These are phyloP conservation scores for Euphorbia pulcherrima DNA, from an alignment of 345 rosid species.

Conservation along the genomic window DNA sequence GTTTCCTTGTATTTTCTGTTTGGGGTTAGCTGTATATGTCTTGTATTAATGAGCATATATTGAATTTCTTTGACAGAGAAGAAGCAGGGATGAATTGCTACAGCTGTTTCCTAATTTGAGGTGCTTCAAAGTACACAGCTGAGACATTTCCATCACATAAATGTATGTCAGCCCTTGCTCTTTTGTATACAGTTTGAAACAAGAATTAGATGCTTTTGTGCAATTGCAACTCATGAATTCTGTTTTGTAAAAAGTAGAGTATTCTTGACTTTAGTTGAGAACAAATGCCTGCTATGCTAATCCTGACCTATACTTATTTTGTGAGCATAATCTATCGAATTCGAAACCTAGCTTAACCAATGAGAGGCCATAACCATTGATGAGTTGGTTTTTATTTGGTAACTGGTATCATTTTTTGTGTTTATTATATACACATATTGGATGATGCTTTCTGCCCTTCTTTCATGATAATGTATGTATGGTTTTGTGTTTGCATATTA, in stretches of 20 bases:
- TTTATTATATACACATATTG: too few species aligned
- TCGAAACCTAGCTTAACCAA: too few species aligned
- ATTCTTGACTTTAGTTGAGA: background rate
- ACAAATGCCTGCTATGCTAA: background rate
- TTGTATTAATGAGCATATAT: background rate
- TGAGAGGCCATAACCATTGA: too few species aligned
- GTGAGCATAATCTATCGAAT: too few species aligned
- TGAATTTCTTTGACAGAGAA: conserved; percentile 37
- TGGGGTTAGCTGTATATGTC: background rate
- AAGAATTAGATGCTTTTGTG: background rate
- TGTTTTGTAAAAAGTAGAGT: background rate
- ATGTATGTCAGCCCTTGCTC: background rate
- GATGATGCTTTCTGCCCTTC: too few species aligned
- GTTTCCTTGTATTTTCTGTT: background rate
- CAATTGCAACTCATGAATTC: background rate
- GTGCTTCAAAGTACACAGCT: conserved; percentile 95
- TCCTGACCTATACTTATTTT: too few species aligned
- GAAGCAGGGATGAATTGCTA: conserved; percentile 70
- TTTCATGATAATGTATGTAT: too few species aligned
- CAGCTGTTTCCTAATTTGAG: conserved; percentile 59
- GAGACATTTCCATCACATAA: conserved; percentile 12
- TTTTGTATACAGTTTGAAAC: background rate
- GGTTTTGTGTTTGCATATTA: too few species aligned
- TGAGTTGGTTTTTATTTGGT: too few species aligned
- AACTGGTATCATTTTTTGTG: too few species aligned